phyloP scores from a whole-genome alignment of 2,329 filamentous ascomycete genomes.

The Chrysoporthe puriensis region DNA sequence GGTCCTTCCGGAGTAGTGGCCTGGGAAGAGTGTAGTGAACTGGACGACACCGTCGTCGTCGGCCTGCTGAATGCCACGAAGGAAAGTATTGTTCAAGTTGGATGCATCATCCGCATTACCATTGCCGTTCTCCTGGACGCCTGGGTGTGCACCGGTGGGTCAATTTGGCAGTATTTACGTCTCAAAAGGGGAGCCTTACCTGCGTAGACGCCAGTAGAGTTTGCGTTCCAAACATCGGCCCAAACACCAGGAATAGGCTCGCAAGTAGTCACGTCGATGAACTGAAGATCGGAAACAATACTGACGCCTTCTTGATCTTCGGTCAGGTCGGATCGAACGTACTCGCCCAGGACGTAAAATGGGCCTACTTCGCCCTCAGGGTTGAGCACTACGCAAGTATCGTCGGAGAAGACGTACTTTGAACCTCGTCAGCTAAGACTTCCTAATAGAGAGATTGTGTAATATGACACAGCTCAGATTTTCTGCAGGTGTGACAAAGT shows the following conservation, averaged over 20 bases:
- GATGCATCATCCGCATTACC: slow-evolving; percentile 24
- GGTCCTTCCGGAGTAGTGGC: slow-evolving; percentile 48
- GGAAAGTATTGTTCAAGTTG: slow-evolving; percentile 47
- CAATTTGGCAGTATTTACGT: background rate
- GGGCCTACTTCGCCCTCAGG: slow-evolving; percentile 42
- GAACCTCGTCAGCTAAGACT: background rate
- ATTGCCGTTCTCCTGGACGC: slow-evolving; percentile 37
- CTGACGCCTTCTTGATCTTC: slow-evolving; percentile 44
- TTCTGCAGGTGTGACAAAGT: background rate
- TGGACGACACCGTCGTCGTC: slow-evolving; percentile 45
- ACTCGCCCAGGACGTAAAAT: slow-evolving; percentile 39
- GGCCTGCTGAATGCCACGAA: slow-evolving; percentile 49
- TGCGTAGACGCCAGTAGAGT: slow-evolving; percentile 47
- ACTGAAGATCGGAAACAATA: slow-evolving; percentile 45
- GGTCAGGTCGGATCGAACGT: slow-evolving; percentile 41
- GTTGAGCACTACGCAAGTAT: slow-evolving; percentile 32
- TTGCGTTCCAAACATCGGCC: slow-evolving; percentile 36
- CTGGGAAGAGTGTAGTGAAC: slow-evolving; percentile 48
- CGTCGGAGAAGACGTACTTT: slow-evolving; percentile 16
- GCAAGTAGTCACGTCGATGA: slow-evolving; percentile 47
- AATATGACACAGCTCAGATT: no score
- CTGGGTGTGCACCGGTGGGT: background rate
- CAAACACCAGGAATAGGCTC: slow-evolving; percentile 34
- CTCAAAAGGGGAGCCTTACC: slow-evolving; percentile 31
- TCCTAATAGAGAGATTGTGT: background rate